phyloP scores from a whole-genome alignment of 768 basidiomycete species.

The Agaricus sinodeliciosus region DNA sequence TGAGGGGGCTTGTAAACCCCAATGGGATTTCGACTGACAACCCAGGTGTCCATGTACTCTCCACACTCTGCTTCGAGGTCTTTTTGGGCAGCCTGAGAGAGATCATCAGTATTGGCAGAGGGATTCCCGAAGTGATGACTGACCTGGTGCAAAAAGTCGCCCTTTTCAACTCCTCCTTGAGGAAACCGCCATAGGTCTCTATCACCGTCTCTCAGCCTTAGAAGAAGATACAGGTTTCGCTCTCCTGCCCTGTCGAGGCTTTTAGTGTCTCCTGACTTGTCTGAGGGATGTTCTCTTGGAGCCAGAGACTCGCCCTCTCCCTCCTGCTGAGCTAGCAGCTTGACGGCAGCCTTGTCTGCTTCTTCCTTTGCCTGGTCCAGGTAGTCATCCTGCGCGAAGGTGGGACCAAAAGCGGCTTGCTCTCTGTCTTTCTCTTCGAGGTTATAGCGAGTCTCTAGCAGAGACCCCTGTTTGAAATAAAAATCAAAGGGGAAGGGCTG shows the following conservation, averaged over 20 bases:
- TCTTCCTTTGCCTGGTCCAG: slow-evolving; percentile 37
- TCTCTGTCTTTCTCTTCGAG: slow-evolving; percentile 72
- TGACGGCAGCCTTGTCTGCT: slow-evolving; percentile 52
- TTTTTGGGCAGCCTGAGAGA: slow-evolving; percentile 61
- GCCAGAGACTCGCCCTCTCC: slow-evolving; percentile 58
- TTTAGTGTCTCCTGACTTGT: slow-evolving; percentile 52
- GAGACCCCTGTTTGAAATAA: slow-evolving; percentile 90
- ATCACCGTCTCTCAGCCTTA: slow-evolving; percentile 45
- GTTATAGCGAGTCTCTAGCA: slow-evolving; percentile 75
- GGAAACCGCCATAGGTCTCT: slow-evolving; percentile 79
- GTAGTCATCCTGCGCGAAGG: slow-evolving; percentile 43
- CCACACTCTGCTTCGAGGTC: slow-evolving; percentile 71
- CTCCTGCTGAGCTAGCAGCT: slow-evolving; percentile 49
- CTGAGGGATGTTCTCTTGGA: slow-evolving; percentile 56
- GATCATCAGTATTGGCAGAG: not conserved
- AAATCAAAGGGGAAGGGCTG: slow-evolving; percentile 87
- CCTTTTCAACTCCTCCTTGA: slow-evolving; percentile 50
- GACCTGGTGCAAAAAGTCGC: slow-evolving; percentile 76
- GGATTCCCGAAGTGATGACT: slow-evolving; percentile 13
- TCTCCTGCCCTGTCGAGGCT: slow-evolving; percentile 79
- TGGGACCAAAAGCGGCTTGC: slow-evolving; percentile 63
- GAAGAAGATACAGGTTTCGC: slow-evolving; percentile 83
- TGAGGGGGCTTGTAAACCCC: slow-evolving; percentile 60
- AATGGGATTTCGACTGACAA: slow-evolving; percentile 86
- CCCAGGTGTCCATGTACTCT: slow-evolving; percentile 85